These are phyloP conservation scores for Kwoniella dendrophila DNA, from an alignment of 768 basidiomycete genomes.

Conservation along the genomic window DNA sequence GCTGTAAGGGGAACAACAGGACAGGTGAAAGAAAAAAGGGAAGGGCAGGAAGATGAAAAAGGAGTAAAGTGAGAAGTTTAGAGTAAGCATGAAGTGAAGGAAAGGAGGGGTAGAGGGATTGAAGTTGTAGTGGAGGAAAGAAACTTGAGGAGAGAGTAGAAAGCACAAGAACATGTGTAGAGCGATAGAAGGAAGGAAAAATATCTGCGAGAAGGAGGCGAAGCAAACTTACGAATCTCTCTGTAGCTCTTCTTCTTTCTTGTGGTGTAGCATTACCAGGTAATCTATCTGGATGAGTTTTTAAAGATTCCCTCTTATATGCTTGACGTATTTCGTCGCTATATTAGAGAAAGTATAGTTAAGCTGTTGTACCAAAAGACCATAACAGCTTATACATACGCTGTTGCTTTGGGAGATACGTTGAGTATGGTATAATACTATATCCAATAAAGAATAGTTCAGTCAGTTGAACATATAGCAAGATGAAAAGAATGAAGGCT, in stretches of 20 bases:
- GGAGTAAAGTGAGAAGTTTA: background rate
- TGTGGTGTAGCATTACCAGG: constrained; percentile 65
- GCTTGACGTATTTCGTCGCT: constrained; percentile 52
- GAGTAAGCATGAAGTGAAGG: background rate
- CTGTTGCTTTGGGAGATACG: constrained; percentile 37
- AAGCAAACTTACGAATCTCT: constrained; percentile 64
- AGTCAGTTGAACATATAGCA: constrained; percentile 15
- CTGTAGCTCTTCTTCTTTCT: constrained; percentile 76
- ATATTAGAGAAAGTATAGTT: background rate
- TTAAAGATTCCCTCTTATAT: constrained; percentile 58
- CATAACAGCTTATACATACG: constrained; percentile 25
- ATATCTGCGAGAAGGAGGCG: background rate
- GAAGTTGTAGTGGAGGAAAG: no score
- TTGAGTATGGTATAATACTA: constrained; percentile 49
- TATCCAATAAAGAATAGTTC: background rate
- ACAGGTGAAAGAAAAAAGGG: background rate
- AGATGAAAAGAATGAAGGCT: background rate
- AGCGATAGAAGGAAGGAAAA: no score
- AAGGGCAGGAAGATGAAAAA: background rate
- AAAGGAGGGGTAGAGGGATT: no score
- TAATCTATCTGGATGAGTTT: constrained; percentile 87
- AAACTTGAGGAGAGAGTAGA: no score
- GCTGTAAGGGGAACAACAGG: no score
- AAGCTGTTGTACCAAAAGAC: background rate
- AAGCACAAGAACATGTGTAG: no score